Conservation (phyloP, 306 rosid genomes). For the Macrotyloma uniflorum region DNA sequence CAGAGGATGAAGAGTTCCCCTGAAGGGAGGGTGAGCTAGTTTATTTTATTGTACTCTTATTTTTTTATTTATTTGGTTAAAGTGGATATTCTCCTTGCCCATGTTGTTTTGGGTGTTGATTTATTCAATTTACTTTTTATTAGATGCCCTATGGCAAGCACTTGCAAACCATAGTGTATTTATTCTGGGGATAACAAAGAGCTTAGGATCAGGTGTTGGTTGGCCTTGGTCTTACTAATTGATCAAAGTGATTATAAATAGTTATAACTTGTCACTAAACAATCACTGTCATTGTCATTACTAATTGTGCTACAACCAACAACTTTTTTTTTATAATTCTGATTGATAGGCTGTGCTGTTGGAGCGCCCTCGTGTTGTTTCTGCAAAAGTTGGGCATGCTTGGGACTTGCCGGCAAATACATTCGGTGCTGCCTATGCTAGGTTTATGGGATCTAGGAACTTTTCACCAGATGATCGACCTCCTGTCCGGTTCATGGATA, state of each 20-base stretch:
- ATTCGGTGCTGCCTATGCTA: slow-evolving; percentile 91
- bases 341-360: slow-evolving; percentile 59
- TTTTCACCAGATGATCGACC: slow-evolving; percentile 96
- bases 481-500: slow-evolving; percentile 90
- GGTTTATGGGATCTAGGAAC: slow-evolving; percentile 95
- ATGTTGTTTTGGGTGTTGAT: neutral
- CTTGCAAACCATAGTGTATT: neutral
- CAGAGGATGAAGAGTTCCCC: slow-evolving; percentile 74
- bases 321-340: slow-evolving; percentile 25
- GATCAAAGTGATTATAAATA: neutral
- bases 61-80: neutral
- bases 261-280: neutral
- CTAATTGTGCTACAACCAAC: neutral
- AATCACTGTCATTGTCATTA: neutral
- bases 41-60: neutral
- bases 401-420: slow-evolving; percentile 85
- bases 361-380: slow-evolving; percentile 79
- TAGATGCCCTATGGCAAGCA: neutral
- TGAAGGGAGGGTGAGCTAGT: slow-evolving; percentile 71
- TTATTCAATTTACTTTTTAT: neutral
- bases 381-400: slow-evolving; percentile 76
- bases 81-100: neutral
- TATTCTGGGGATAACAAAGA: neutral
- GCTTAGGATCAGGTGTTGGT: neutral
- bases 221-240: neutral